These are phyloP conservation scores for Bipolaris bicolor DNA, from an alignment of 2,329 filamentous ascomycete genomes.

Conservation along the genomic window DNA sequence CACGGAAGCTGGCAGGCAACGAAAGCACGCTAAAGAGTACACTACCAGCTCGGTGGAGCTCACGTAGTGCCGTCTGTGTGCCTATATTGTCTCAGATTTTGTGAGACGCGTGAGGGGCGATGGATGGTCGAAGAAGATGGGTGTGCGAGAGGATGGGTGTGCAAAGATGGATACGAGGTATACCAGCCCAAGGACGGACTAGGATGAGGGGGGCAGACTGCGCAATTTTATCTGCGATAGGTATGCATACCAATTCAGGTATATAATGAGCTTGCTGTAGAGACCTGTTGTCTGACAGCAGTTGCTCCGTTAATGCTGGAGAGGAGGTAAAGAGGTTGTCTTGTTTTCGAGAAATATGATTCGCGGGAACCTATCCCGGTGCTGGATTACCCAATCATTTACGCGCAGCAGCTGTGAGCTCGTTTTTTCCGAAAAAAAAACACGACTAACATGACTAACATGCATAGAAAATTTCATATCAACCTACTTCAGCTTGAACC, in stretches of 20 bases:
- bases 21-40: background rate
- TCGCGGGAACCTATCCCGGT: conserved; percentile 1
- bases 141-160: background rate
- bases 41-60: conserved; percentile 2
- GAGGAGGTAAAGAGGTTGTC: background rate
- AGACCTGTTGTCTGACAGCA: background rate
- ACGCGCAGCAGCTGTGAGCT: background rate
- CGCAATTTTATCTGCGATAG: background rate
- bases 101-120: background rate
- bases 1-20: background rate
- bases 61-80: background rate
- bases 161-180: background rate
- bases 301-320: background rate
- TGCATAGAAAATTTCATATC: background rate
- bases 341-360: background rate
- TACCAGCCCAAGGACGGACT: background rate
- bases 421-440: background rate
- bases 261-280: background rate
- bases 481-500: background rate
- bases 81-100: background rate
- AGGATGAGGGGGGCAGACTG: background rate
- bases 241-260: background rate
- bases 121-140: background rate
- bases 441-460: background rate
- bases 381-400: background rate